Conservation (phyloP, 345 rosid species). For the Hirschfeldia incana region DNA sequence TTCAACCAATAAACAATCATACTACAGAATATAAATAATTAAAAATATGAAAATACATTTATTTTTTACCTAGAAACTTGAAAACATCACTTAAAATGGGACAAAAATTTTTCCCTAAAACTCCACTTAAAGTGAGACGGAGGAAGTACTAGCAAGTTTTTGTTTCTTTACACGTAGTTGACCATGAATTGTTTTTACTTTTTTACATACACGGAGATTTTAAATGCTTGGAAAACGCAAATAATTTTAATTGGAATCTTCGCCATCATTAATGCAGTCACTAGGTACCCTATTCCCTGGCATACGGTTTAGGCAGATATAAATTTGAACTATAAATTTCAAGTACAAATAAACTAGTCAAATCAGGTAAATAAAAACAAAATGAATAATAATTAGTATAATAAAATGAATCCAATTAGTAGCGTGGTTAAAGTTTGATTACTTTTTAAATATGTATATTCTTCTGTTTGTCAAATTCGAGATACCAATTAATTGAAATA, state of each 20-base stretch:
- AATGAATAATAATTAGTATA: neutral
- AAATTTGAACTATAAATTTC: neutral
- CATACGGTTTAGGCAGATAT: neutral
- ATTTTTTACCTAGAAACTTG: too few species aligned
- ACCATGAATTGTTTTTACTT: conserved; percentile 5
- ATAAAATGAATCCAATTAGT: neutral
- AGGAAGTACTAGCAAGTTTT: neutral
- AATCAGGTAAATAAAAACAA: neutral
- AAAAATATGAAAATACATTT: too few species aligned
- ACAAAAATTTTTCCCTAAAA: too few species aligned
- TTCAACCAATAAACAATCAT: too few species aligned
- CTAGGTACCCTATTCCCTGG: neutral
- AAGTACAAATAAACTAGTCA: neutral
- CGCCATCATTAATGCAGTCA: neutral
- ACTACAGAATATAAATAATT: too few species aligned
- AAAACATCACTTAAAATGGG: too few species aligned
- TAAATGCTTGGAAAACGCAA: neutral
- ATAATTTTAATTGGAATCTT: neutral
- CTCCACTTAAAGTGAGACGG: too few species aligned
- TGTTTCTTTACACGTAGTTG: conserved; percentile 13
- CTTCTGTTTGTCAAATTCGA: neutral
- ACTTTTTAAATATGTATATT: neutral
- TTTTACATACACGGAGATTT: neutral
- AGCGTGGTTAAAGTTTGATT: neutral
- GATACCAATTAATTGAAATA: neutral